Evolutionary conservation across 1,284 basidiomycete species (phyloP).

Genomic region (Cutaneotrichosporon cutaneum): DNA sequence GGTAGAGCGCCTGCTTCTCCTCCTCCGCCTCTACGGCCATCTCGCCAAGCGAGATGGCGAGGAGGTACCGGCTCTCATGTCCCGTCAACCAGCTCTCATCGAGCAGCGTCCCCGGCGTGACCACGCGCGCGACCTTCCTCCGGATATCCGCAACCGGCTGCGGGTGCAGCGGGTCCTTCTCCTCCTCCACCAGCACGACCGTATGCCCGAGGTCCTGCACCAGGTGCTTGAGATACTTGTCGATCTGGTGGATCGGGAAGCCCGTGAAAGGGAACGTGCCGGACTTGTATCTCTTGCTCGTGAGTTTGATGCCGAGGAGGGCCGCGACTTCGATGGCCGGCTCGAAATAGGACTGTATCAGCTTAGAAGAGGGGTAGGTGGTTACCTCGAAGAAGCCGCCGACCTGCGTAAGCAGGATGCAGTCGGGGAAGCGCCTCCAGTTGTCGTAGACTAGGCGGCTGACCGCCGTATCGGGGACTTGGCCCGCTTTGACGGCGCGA

Average conservation of each 20-base stretch:
- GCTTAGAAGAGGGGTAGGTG: not conserved
- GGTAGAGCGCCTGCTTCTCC: slow-evolving; percentile 22
- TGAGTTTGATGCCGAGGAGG: slow-evolving; percentile 59
- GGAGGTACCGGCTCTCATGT: slow-evolving; percentile 82
- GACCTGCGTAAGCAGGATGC: slow-evolving; percentile 82
- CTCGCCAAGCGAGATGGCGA: slow-evolving; percentile 61
- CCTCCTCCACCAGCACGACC: slow-evolving; percentile 91
- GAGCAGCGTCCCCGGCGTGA: slow-evolving; percentile 88
- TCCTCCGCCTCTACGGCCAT: not conserved
- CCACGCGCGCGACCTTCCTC: slow-evolving; percentile 74
- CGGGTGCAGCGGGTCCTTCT: slow-evolving; percentile 49
- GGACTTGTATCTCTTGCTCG: slow-evolving; percentile 51
- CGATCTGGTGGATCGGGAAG: slow-evolving; percentile 79
- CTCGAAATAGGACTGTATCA: slow-evolving; percentile 80
- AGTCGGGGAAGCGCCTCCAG: slow-evolving; percentile 75
- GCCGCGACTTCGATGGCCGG: slow-evolving; percentile 76
- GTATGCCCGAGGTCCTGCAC: slow-evolving; percentile 77
- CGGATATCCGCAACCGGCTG: slow-evolving; percentile 24
- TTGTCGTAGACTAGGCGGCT: slow-evolving; percentile 70
- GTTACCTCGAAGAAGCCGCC: slow-evolving; percentile 91
- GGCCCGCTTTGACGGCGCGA: slow-evolving; percentile 28
- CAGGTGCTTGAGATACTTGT: slow-evolving; percentile 79
- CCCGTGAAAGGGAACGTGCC: slow-evolving; percentile 71
- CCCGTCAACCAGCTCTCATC: slow-evolving; percentile 83
- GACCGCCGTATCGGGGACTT: slow-evolving; percentile 54